Conservation (phyloP, 176 grass and related monocot genomes). For the Cymbopogon citratus region DNA sequence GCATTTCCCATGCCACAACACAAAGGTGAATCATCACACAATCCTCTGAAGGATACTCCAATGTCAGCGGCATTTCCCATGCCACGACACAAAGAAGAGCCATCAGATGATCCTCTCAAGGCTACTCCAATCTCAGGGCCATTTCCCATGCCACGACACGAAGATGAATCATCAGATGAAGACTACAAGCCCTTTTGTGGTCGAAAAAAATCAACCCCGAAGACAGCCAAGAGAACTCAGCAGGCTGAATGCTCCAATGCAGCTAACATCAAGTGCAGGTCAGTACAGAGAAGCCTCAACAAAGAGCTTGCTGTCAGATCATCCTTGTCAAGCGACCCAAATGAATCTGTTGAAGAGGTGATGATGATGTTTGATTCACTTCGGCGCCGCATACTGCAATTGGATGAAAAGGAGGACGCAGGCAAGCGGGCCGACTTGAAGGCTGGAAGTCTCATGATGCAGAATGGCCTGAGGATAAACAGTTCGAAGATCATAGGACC, state of each 20-base stretch:
- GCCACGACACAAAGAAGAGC: background rate
- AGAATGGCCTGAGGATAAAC: slow-evolving; percentile 43
- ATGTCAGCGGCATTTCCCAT: slow-evolving; percentile 8
- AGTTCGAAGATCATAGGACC: slow-evolving; percentile 36
- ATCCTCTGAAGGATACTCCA: slow-evolving; percentile 24
- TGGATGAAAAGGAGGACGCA: slow-evolving; percentile 42
- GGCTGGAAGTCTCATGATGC: slow-evolving; percentile 46
- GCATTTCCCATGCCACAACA: background rate
- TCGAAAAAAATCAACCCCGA: background rate
- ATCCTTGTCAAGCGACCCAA: slow-evolving; percentile 31
- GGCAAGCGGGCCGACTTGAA: slow-evolving; percentile 37
- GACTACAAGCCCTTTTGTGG: background rate
- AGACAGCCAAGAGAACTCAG: slow-evolving; percentile 3
- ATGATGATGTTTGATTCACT: slow-evolving; percentile 57
- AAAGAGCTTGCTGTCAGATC: slow-evolving; percentile 17
- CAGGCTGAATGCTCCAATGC: background rate
- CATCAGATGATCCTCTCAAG: slow-evolving; percentile 4
- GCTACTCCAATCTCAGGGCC: background rate
- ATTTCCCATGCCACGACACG: background rate
- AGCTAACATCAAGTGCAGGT: slow-evolving; percentile 13
- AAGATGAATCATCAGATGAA: slow-evolving; percentile 12
- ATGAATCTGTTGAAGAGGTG: slow-evolving; percentile 30
- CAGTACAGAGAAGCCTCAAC: slow-evolving; percentile 30
- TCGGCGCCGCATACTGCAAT: slow-evolving; percentile 37
- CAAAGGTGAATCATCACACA: background rate